Conservation (phyloP, 2,329 filamentous ascomycete genomes). For the Orbilia ellipsospora region DNA sequence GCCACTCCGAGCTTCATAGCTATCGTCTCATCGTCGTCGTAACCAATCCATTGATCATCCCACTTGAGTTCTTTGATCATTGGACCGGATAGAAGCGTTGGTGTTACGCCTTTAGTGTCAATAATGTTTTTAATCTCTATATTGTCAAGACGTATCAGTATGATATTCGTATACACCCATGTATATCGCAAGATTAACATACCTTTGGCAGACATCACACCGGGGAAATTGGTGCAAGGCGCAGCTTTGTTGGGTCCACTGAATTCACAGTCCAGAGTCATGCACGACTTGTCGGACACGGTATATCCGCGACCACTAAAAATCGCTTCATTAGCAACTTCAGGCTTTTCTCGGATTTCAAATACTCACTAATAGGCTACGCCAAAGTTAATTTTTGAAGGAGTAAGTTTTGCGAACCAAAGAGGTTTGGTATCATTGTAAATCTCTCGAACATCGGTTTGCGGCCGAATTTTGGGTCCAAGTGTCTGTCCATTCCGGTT, state of each 20-base stretch:
- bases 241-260: conserved; percentile 61
- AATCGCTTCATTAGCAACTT: background rate
- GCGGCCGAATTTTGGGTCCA: conserved; percentile 66
- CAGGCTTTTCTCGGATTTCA: background rate
- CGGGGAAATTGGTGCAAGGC: conserved; percentile 58
- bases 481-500: conserved; percentile 55
- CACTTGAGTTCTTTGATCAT: conserved; percentile 61
- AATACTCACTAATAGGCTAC: conserved; percentile 63
- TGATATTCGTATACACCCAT: too few relatives aligned
- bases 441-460: conserved; percentile 64
- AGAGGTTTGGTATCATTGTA: conserved; percentile 62
- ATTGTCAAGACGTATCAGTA: background rate
- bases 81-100: conserved; percentile 55
- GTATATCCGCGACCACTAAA: conserved; percentile 30
- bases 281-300: conserved; percentile 11
- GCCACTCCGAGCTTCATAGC: conserved; percentile 58
- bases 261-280: conserved; percentile 23
- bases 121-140: conserved; percentile 57
- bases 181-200: conserved; percentile 22
- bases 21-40: conserved; percentile 60
- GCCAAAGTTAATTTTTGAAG: conserved; percentile 65
- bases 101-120: conserved; percentile 55
- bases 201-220: conserved; percentile 56
- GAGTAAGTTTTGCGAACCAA: conserved; percentile 64
- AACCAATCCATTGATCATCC: conserved; percentile 63